phyloP scores from a whole-genome alignment of 179 eudicot genomes.

The Amaranthus tricolor region DNA sequence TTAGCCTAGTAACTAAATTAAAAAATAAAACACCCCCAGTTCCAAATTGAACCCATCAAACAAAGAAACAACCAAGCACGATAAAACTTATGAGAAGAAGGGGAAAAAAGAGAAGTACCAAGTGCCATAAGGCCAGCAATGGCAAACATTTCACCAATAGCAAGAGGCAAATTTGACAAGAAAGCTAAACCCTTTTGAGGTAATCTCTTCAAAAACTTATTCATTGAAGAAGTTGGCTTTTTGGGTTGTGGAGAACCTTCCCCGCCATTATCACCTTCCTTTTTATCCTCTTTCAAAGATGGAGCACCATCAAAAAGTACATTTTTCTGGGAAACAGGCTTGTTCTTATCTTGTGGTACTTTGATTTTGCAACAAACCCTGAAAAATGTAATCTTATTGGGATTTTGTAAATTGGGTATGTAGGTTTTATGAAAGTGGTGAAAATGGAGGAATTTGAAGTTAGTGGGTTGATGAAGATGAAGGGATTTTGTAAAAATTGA shows the following conservation, averaged over 20 bases:
- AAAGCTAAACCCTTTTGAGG: conserved; percentile 52
- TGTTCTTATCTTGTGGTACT: conserved; percentile 37
- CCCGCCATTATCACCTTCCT: conserved; percentile 13
- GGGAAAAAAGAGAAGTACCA: conserved; percentile 39
- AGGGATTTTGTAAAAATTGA: conserved; percentile 25
- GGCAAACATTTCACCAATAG: conserved; percentile 80
- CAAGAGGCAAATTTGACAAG: conserved; percentile 85
- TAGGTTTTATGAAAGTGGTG: conserved; percentile 18
- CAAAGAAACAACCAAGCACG: not conserved
- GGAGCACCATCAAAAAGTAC: conserved; percentile 57
- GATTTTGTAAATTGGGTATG: conserved; percentile 24
- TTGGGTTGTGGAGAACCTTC: conserved; percentile 14
- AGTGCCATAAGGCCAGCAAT: conserved; percentile 90
- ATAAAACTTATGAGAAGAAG: not conserved
- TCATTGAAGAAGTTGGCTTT: conserved; percentile 28
- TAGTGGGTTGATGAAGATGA: conserved; percentile 20
- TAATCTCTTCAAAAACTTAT: conserved; percentile 42
- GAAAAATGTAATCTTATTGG: conserved; percentile 2
- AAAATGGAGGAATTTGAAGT: conserved; percentile 24
- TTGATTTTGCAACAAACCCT: conserved; percentile 44
- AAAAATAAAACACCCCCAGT: not conserved
- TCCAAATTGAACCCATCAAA: conserved; percentile 1
- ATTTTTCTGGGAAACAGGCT: conserved; percentile 44
- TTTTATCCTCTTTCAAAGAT: conserved; percentile 40
- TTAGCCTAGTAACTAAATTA: not conserved